Percentiles rank a stretch among this genome's conserved stretches.
Evolutionary conservation across 2,329 filamentous ascomycete species (phyloP).

Genomic region (Endocalyx cinctus): DNA sequence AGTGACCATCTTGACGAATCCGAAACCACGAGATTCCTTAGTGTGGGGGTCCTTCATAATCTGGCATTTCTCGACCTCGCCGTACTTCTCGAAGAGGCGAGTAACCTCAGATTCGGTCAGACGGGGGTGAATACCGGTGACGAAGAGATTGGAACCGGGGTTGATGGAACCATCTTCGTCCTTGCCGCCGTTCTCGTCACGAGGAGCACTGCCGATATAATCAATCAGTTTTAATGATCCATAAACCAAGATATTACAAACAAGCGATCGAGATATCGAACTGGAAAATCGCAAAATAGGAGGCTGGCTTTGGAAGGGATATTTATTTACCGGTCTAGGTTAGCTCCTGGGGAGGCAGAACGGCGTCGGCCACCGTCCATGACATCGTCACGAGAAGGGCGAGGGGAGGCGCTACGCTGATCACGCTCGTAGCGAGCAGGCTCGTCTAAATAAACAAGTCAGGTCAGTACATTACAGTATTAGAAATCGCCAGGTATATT

Average conservation of each 20-base stretch:
- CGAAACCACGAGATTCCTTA: conserved; percentile 97
- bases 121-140: conserved; percentile 94
- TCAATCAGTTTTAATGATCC: no score
- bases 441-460: conserved; percentile 44
- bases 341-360: conserved; percentile 56
- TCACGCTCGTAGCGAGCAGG: conserved; percentile 62
- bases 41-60: conserved; percentile 99
- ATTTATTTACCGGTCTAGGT: conserved; percentile 49
- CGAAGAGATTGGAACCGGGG: conserved; percentile 96
- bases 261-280: no score
- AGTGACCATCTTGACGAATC: conserved; percentile 98
- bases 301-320: no score
- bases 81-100: conserved; percentile 97
- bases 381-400: conserved; percentile 55
- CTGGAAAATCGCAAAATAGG: no score
- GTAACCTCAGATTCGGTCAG: conserved; percentile 86
- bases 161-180: conserved; percentile 82
- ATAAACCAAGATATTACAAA: no score
- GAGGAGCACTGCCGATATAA: conserved; percentile 35
- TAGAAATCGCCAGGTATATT: no score
- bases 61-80: conserved; percentile 97
- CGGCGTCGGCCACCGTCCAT: conserved; percentile 53
- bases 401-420: conserved; percentile 62
- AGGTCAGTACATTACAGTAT: no score
- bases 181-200: conserved; percentile 46